Evolutionary conservation across 495 filamentous ascomycete species (phyloP), one percentile per base, ranked within the genome.

Genomic region (Penicillium lividum): DNA sequence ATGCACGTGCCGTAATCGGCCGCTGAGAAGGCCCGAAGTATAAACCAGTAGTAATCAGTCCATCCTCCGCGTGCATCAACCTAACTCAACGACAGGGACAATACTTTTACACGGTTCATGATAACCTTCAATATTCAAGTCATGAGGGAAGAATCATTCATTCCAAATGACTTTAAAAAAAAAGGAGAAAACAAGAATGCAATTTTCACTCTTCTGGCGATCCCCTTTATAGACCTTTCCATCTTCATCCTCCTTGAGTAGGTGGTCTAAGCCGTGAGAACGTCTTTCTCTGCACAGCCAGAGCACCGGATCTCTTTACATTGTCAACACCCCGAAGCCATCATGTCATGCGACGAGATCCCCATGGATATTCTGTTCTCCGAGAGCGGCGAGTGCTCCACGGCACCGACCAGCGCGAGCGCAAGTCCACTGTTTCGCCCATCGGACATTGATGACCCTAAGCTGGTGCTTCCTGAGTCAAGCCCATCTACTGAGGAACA

Each of bases 391-490:
- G 42, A 56, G 3, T 54, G 62, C 54, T 83, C 80, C 0, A 84
- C 80, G 0, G 74, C 74, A 15, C 82, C 78, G 5, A 85, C 81
- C 5, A 83, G 78, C 3, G 80, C 83, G n/a, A 77, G 79, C 51
- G 77, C 74, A 28, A 82, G 77, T 58, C 60, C 78, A 66, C 54
- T 80, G 70, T 68, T 80, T 72, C 34, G 68, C 71, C 43, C 70
- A 68, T 57, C 68, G 53, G 48, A 68, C 65, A 40, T 53, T 49
- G 67, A 72, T 53, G 63, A 69, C 61, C 52, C 67, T 25, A 62
- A 60, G 58, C 70, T 65, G 34, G 60, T 54, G 47, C 62, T 40
- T 13, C 38, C 38, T 40, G 38, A 60, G 18, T 58, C 58, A 40
- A 54, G 55, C 45, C 62, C 53, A 56, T 51, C 53, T 33, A 63